phyloP scores from a whole-genome alignment of 179 eudicot species.

The Camellia oleifera region DNA sequence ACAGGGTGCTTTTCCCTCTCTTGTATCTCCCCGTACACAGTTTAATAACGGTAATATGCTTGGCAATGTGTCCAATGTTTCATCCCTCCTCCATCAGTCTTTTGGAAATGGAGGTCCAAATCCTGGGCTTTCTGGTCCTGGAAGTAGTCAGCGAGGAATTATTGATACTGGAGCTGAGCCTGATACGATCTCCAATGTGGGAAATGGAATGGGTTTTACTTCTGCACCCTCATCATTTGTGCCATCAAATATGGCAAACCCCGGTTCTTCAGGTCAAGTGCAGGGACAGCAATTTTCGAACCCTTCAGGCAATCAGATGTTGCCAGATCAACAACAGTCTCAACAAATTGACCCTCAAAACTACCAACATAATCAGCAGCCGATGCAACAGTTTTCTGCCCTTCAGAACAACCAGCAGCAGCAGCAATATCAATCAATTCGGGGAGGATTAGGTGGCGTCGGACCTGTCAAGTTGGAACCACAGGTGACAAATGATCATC shows the following conservation, averaged over 20 bases:
- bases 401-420: conserved; percentile 43
- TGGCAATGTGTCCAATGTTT: conserved; percentile 71
- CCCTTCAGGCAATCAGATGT: conserved; percentile 50
- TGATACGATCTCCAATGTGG: conserved; percentile 59
- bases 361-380: conserved; percentile 63
- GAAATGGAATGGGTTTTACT: conserved; percentile 68
- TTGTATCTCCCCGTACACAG: conserved; percentile 70
- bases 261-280: conserved; percentile 54
- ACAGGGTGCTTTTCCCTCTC: conserved; percentile 68
- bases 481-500: conserved; percentile 54
- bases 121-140: conserved; percentile 52
- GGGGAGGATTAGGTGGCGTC: conserved; percentile 54
- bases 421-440: conserved; percentile 59
- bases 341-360: conserved; percentile 60
- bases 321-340: conserved; percentile 56
- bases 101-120: conserved; percentile 60
- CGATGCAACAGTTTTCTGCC: conserved; percentile 49
- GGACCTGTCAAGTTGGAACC: conserved; percentile 74
- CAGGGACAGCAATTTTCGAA: conserved; percentile 68
- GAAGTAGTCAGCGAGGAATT: conserved; percentile 50
- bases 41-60: conserved; percentile 67
- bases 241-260: conserved; percentile 42
- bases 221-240: conserved; percentile 49
- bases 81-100: conserved; percentile 76
- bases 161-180: conserved; percentile 65